phyloP scores from a whole-genome alignment of 2,329 filamentous ascomycete genomes.

The Penicillium decumbens region DNA sequence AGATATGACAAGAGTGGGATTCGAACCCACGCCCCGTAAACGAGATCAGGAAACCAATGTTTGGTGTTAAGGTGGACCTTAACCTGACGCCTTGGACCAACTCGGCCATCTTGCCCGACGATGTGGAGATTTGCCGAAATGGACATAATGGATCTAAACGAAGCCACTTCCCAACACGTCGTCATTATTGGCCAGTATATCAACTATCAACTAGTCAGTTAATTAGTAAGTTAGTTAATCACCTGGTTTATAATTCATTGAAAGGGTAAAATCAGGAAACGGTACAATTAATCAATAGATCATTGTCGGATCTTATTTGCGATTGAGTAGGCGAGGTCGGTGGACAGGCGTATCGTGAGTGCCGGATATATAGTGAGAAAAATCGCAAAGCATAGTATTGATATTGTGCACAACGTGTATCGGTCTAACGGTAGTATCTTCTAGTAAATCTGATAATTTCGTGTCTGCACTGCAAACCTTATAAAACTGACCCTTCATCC shows the following conservation, averaged over 20 bases:
- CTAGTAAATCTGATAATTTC: background rate
- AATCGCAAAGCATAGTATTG: background rate
- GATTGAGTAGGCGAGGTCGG: too few relatives aligned
- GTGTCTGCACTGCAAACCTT: background rate
- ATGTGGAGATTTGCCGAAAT: background rate
- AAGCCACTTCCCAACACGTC: too few relatives aligned
- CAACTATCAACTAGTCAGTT: too few relatives aligned
- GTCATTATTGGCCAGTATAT: too few relatives aligned
- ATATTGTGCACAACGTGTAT: too few relatives aligned
- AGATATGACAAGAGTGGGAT: slow-evolving; percentile 20
- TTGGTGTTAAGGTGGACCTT: slow-evolving; percentile 27
- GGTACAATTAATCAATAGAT: too few relatives aligned
- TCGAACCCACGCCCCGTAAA: slow-evolving; percentile 21
- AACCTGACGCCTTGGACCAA: slow-evolving; percentile 34
- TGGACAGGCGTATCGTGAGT: too few relatives aligned
- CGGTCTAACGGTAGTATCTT: too few relatives aligned
- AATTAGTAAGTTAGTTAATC: too few relatives aligned
- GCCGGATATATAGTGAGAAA: background rate
- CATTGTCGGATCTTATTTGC: too few relatives aligned
- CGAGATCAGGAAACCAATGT: slow-evolving; percentile 17
- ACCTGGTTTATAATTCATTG: too few relatives aligned
- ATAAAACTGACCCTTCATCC: background rate
- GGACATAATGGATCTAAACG: background rate
- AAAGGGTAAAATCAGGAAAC: too few relatives aligned
- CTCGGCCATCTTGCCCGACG: slow-evolving; percentile 30